Percentiles rank a stretch among this genome's conserved stretches.
Evolutionary conservation across 2,329 filamentous ascomycete genomes (phyloP).

Genomic region (Aspergillus sp.): DNA sequence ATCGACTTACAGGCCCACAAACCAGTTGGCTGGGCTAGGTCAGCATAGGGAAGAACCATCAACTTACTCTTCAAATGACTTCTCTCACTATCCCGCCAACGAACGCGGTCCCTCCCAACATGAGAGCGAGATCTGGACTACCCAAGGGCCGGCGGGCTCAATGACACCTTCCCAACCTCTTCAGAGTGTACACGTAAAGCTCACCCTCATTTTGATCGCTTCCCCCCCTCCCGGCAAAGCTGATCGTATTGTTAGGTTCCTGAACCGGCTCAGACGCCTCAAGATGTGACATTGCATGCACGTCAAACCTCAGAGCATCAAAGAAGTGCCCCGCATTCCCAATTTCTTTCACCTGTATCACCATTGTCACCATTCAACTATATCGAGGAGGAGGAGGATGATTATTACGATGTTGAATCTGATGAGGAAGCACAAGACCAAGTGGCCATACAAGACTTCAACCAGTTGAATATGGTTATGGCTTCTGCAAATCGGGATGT

Average conservation of each 20-base stretch:
- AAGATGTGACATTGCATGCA: neutral
- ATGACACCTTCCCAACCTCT: neutral
- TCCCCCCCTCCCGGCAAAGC: neutral
- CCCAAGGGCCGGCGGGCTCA: neutral
- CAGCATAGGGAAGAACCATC: conserved; percentile 1
- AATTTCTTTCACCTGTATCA: conserved; percentile 14
- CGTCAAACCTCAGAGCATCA: conserved; percentile 1
- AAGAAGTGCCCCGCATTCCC: neutral
- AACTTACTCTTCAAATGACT: neutral
- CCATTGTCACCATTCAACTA: conserved; percentile 28
- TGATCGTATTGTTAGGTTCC: neutral
- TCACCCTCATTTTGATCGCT: neutral
- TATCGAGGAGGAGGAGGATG: conserved; percentile 57
- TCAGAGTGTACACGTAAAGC: neutral
- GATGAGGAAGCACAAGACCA: conserved; percentile 57
- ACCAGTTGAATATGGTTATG: conserved; percentile 45
- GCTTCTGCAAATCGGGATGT: conserved; percentile 45
- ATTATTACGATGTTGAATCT: conserved; percentile 62
- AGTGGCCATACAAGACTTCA: conserved; percentile 33
- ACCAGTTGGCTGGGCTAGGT: neutral
- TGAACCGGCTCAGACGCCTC: neutral
- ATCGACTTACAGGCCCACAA: neutral
- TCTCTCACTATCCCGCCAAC: neutral
- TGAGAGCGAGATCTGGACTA: neutral
- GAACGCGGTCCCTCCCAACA: neutral